phyloP scores from a whole-genome alignment of 306 rosid genomes.

The Vicia villosa region DNA sequence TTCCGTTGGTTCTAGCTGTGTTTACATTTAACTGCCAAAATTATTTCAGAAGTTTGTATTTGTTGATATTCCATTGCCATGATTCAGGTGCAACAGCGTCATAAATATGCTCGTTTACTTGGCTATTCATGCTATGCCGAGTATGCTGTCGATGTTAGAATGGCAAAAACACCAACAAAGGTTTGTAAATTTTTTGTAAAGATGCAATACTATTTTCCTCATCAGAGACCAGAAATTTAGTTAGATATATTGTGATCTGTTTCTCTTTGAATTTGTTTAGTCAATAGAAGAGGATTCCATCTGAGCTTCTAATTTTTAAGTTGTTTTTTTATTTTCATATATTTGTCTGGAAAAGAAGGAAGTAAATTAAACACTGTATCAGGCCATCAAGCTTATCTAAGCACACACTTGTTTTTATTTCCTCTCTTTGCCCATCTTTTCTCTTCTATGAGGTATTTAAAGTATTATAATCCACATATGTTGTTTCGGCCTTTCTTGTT shows the following conservation, averaged over 20 bases:
- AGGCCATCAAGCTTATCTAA: constrained; percentile 19
- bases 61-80: constrained; percentile 33
- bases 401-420: constrained; percentile 25
- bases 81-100: constrained; percentile 84
- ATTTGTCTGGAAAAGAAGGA: constrained; percentile 13
- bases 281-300: constrained; percentile 15
- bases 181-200: constrained; percentile 44
- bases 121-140: constrained; percentile 92
- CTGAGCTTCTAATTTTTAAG: background rate
- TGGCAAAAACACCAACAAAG: constrained; percentile 95
- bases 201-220: constrained; percentile 24
- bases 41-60: constrained; percentile 15
- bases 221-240: constrained; percentile 2
- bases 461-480: constrained; percentile 3
- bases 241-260: constrained; percentile 8
- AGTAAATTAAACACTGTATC: constrained; percentile 24
- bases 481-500: constrained; percentile 14
- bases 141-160: constrained; percentile 75
- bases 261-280: constrained; percentile 21
- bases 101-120: constrained; percentile 85
- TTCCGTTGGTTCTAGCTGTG: constrained; percentile 12
- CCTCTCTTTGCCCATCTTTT: constrained; percentile 12
- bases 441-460: constrained; percentile 12
- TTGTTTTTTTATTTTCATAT: background rate
- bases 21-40: constrained; percentile 5